Percentiles rank a stretch among this genome's conserved stretches.
phyloP scores from a whole-genome alignment of 2,329 filamentous ascomycete genomes.

The Aquanectria penicillioides region DNA sequence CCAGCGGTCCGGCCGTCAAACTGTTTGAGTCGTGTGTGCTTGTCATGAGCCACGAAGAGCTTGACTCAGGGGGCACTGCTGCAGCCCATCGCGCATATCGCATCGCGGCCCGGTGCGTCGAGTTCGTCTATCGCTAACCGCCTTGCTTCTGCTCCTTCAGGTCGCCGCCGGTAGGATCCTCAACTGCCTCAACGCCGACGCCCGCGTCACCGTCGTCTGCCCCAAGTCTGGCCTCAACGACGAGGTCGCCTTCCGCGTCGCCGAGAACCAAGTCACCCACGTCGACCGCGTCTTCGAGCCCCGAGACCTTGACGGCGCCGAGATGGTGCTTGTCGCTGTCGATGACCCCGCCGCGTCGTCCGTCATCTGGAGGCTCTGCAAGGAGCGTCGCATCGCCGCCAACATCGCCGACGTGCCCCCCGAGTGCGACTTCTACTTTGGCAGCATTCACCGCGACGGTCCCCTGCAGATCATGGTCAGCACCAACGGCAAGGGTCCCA shows the following conservation, averaged over 20 bases:
- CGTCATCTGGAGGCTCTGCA: slow-evolving; percentile 92
- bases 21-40: too few species aligned
- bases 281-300: slow-evolving; percentile 86
- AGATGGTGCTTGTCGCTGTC: slow-evolving; percentile 93
- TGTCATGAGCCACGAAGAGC: slow-evolving; percentile 23
- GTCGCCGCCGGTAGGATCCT: slow-evolving; percentile 95
- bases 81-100: too few species aligned
- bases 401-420: slow-evolving; percentile 97
- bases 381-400: slow-evolving; percentile 82
- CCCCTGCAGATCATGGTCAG: slow-evolving; percentile 98
- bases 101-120: neutral
- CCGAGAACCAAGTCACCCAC: slow-evolving; percentile 79
- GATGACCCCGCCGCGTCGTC: slow-evolving; percentile 94
- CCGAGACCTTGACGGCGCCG: slow-evolving; percentile 80
- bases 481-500: slow-evolving; percentile 95
- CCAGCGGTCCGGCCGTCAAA: too few species aligned
- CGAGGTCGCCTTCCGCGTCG: slow-evolving; percentile 86
- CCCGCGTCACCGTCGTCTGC: slow-evolving; percentile 85
- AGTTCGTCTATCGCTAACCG: neutral
- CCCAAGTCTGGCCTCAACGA: slow-evolving; percentile 83
- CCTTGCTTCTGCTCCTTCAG: slow-evolving; percentile 58
- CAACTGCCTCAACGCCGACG: slow-evolving; percentile 94
- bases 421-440: slow-evolving; percentile 99
- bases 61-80: too few species aligned
- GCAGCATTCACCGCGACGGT: slow-evolving; percentile 92